Conservation (phyloP, 495 filamentous ascomycete species). For the Aspergillus indologenus region DNA sequence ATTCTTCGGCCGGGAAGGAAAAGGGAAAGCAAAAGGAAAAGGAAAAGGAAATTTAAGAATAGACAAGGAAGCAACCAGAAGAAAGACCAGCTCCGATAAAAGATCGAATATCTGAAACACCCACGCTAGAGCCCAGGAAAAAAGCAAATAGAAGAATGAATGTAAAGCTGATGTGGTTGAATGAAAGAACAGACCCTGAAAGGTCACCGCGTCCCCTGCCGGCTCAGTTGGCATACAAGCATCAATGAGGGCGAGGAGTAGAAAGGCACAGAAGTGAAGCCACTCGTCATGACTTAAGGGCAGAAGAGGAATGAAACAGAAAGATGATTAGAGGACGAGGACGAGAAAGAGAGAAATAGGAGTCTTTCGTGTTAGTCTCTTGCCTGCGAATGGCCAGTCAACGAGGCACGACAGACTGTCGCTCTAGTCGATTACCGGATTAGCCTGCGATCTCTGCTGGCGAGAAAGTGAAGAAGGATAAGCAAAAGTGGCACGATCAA, state of each 20-base stretch:
- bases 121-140: background rate
- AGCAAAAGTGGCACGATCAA: background rate
- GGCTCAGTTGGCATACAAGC: conserved; percentile 15
- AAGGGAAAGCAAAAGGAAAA: background rate
- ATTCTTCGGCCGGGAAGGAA: background rate
- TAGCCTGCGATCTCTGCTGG: background rate
- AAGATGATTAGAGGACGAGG: background rate
- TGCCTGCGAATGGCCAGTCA: background rate
- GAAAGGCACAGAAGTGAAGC: background rate
- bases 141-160: conserved; percentile 5
- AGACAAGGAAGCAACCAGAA: no score
- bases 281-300: conserved; percentile 7
- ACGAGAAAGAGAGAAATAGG: background rate
- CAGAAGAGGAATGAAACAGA: conserved; percentile 2
- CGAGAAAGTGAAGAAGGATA: background rate
- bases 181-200: conserved; percentile 1
- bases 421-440: background rate
- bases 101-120: conserved; percentile 6
- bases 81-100: background rate
- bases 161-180: background rate
- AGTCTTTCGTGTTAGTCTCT: no score
- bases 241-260: background rate
- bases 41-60: no score
- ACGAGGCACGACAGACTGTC: background rate
- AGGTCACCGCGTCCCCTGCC: conserved; percentile 6